A percentile compares a stretch with the other conserved stretches of the same genome.
Evolutionary conservation across 768 basidiomycete genomes (phyloP).

Genomic region (Collybiopsis luxurians): DNA sequence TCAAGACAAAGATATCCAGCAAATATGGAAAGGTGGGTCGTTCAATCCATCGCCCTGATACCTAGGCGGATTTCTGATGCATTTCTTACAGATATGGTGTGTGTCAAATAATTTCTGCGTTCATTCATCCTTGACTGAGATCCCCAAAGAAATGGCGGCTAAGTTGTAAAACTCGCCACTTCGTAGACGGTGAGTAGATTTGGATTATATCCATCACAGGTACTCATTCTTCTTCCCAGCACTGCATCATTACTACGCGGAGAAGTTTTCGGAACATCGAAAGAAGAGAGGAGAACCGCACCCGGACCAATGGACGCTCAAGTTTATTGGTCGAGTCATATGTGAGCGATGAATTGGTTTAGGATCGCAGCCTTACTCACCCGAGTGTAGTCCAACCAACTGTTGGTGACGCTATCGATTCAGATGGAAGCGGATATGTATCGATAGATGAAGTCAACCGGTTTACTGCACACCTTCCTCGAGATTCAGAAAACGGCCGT

Average conservation of each 20-base stretch:
- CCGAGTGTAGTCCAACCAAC: conserved; percentile 16
- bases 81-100: conserved; percentile 17
- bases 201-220: no score
- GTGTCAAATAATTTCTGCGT: neutral
- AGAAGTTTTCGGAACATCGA: conserved; percentile 10
- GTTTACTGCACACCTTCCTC: conserved; percentile 19
- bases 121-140: neutral
- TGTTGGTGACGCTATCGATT: conserved; percentile 23
- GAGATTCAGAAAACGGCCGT: neutral
- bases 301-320: conserved; percentile 20
- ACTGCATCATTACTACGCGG: conserved; percentile 15
- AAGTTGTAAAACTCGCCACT: conserved; percentile 20
- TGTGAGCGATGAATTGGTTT: conserved; percentile 12
- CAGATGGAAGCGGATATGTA: conserved; percentile 21
- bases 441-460: conserved; percentile 21
- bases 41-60: neutral
- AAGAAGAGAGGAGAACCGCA: conserved; percentile 9
- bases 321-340: conserved; percentile 20
- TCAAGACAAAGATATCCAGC: conserved; percentile 17
- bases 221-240: no score
- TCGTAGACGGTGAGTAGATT: conserved; percentile 20
- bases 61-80: neutral
- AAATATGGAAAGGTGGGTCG: conserved; percentile 19
- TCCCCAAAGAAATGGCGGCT: conserved; percentile 16
- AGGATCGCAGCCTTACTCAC: neutral